Evolutionary conservation across 176 grass and related monocot species (phyloP), one percentile per base, ranked within the genome.

Genomic region (Oryza rufipogon): DNA sequence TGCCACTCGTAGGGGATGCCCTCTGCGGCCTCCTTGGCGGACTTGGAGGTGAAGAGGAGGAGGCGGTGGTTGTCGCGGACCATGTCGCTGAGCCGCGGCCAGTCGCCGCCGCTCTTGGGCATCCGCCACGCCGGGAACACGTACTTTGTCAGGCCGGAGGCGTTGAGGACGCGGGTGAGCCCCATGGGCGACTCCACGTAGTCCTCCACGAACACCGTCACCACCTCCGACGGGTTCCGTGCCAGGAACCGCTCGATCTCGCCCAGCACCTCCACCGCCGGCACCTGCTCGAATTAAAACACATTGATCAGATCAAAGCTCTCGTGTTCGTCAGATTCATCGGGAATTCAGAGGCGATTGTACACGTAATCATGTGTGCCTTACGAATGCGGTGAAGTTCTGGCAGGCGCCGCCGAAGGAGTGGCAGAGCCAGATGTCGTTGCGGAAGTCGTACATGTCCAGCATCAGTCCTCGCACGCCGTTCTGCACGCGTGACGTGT

Each of bases 311-410:
- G 1, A 5, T 41, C 30, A 32, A 32, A 32, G 30, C 30, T 32
- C 30, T 32, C 48, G 48, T 51, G 48, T 13, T 51, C 48, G 13
- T 13, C 11, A 41, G 4, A 51, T 51, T 13, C 48, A 51, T 51
- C 13, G 12, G 48, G 15, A 36, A 15, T 51, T 51, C 13, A 51
- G 48, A 14, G 12, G 11, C 1, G 39, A 41, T 17, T 22, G 30
- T 32, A 32, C 30, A 32, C 30, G 0, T 0, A 32, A 32, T 32
- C 30, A 32, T 32, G 2, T 32, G 26, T 4, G 7, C 66, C 87
- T 95, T 90, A 98, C 96, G 52, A 98, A 98, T 3, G 96, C 93
- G 26, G 96, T 98, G 87, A 95, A 89, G 87, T 95, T 95, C n/a
- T 76, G 91, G 76, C 96, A 95, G 22, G 80, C 84, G 80, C 96